phyloP scores from a whole-genome alignment of 2,329 filamentous ascomycete genomes.

The Fusarium nisikadoi region DNA sequence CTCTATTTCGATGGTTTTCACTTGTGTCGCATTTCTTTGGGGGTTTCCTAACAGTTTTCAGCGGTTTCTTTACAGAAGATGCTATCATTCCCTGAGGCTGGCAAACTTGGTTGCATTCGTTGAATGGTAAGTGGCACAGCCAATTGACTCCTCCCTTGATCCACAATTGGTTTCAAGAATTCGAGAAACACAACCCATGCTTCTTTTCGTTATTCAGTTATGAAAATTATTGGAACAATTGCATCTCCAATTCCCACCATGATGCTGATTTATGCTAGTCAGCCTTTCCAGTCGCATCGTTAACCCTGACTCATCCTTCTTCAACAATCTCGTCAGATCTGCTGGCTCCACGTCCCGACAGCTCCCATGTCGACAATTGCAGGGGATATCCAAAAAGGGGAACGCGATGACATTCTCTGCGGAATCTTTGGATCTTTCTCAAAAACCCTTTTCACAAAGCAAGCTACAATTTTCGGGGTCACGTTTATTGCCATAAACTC shows the following conservation, averaged over 20 bases:
- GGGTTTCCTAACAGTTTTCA: not conserved
- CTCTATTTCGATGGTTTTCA: not conserved
- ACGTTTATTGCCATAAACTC: not conserved
- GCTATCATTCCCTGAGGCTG: not conserved
- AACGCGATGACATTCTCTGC: conserved; percentile 32
- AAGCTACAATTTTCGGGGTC: conserved; percentile 4
- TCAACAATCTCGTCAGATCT: conserved; percentile 6
- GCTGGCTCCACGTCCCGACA: conserved; percentile 1
- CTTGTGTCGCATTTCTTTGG: not conserved
- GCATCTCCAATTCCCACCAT: not conserved
- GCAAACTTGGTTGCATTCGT: not conserved
- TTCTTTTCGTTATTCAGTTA: not conserved
- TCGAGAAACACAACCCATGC: conserved; percentile 5
- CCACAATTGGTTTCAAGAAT: conserved; percentile 20
- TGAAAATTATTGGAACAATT: not conserved
- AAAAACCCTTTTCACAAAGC: not conserved
- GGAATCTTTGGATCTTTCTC: not conserved
- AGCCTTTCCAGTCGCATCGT: not conserved
- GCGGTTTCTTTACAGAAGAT: not conserved
- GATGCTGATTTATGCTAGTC: conserved; percentile 3
- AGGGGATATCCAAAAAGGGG: conserved; percentile 14
- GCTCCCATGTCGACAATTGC: not conserved
- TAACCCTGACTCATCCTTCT: conserved; percentile 12
- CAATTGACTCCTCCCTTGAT: not conserved
- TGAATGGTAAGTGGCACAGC: not conserved